A percentile compares a stretch with the other conserved stretches of the same genome.
phyloP scores from a whole-genome alignment of 495 filamentous ascomycete species.

The Penicillium antarcticum region DNA sequence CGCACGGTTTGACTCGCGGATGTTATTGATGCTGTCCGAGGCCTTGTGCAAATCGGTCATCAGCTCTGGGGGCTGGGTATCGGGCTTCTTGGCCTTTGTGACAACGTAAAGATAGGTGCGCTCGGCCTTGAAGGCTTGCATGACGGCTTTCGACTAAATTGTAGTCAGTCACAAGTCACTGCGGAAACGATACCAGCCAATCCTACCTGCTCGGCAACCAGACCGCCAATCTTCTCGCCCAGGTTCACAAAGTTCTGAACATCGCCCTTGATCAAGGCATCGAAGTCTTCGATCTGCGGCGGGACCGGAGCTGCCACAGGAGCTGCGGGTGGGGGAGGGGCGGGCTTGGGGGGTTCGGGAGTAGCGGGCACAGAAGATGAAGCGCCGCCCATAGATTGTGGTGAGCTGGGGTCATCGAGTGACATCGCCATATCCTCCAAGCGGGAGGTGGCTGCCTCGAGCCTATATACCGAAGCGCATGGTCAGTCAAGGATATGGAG shows the following conservation, averaged over 20 bases:
- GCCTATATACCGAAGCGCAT: constrained; percentile 50
- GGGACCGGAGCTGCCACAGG: constrained; percentile 62
- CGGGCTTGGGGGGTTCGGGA: constrained; percentile 37
- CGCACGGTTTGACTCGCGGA: constrained; percentile 73
- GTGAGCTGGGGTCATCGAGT: constrained; percentile 52
- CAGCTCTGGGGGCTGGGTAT: constrained; percentile 64
- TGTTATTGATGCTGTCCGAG: constrained; percentile 68
- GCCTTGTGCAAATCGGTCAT: constrained; percentile 79
- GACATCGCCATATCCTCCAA: constrained; percentile 92
- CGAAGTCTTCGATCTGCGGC: constrained; percentile 78
- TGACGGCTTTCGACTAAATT: constrained; percentile 54
- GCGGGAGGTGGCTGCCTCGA: constrained; percentile 94
- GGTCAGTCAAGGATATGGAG: constrained; percentile 19
- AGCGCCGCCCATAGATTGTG: constrained; percentile 42
- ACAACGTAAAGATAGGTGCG: constrained; percentile 84
- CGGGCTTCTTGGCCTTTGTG: constrained; percentile 89
- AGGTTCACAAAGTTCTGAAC: constrained; percentile 75
- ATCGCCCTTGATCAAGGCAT: constrained; percentile 69
- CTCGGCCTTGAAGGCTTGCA: constrained; percentile 72
- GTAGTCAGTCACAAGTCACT: constrained; percentile 4
- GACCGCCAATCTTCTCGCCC: constrained; percentile 71
- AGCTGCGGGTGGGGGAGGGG: constrained; percentile 40
- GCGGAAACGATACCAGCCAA: background rate
- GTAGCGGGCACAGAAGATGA: constrained; percentile 33
- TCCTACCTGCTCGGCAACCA: constrained; percentile 76